phyloP scores from a whole-genome alignment of 257 asterid genomes.

The Osmanthus fragrans region DNA sequence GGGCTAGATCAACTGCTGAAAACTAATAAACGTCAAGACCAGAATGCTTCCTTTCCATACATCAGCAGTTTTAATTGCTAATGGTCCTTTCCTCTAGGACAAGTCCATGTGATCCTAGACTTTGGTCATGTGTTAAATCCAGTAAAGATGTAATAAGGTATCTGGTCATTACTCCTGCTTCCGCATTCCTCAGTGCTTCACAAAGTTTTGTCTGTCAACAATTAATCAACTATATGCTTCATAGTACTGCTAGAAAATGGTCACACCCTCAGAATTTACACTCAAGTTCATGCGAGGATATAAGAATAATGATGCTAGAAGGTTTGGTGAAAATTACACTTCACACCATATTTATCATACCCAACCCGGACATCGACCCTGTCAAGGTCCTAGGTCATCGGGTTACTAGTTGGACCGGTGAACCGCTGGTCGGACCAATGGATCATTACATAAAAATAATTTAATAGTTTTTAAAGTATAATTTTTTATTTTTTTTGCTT shows the following conservation, averaged over 20 bases:
- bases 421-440: too few relatives aligned
- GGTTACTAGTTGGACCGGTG: too few relatives aligned
- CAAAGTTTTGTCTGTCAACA: conserved; percentile 11
- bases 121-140: not conserved
- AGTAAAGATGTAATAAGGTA: not conserved
- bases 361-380: too few relatives aligned
- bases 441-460: too few relatives aligned
- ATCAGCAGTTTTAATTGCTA: not conserved
- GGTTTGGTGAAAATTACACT: conserved; percentile 9
- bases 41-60: not conserved
- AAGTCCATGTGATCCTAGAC: conserved; percentile 1
- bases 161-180: not conserved
- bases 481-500: too few relatives aligned
- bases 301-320: conserved; percentile 7
- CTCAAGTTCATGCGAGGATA: conserved; percentile 18
- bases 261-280: conserved; percentile 9
- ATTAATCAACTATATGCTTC: conserved; percentile 12
- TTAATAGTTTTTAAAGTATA: too few relatives aligned
- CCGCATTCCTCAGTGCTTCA: not conserved
- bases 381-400: too few relatives aligned
- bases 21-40: not conserved
- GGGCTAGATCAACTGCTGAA: not conserved
- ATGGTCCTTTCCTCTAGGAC: conserved; percentile 9
- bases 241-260: conserved; percentile 16
- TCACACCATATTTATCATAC: too few relatives aligned